Conservation (phyloP, 2,329 filamentous ascomycete genomes). For the Fusarium dimerum region DNA sequence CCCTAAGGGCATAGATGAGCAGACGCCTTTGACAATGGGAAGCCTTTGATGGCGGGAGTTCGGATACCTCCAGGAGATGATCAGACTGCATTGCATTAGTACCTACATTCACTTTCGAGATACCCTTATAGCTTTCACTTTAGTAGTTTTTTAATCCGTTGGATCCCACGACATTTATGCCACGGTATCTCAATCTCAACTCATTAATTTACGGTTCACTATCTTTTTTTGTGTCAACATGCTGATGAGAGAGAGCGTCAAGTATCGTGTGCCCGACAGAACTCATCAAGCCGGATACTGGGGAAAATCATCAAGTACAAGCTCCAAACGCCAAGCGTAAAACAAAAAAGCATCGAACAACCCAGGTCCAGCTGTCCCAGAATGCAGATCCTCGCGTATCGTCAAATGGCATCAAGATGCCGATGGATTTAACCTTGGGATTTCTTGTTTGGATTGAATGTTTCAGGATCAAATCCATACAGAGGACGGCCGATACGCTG, state of each 20-base stretch:
- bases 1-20: slow-evolving; percentile 9
- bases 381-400: no score
- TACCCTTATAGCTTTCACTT: slow-evolving; percentile 33
- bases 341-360: no score
- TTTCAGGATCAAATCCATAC: slow-evolving; percentile 58
- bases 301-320: no score
- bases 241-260: no score
- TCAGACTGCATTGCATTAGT: slow-evolving; percentile 15
- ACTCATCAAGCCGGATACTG: no score
- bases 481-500: slow-evolving; percentile 51
- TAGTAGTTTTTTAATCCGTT: slow-evolving; percentile 22
- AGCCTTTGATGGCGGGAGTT: slow-evolving; percentile 23
- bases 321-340: no score
- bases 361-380: no score
- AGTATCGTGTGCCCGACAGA: no score
- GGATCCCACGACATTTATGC: slow-evolving; percentile 8
- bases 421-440: neutral
- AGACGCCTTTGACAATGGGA: neutral
- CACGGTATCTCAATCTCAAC: slow-evolving; percentile 12
- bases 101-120: slow-evolving; percentile 29
- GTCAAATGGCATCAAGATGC: no score
- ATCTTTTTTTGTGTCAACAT: no score
- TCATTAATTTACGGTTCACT: neutral
- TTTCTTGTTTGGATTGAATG: slow-evolving; percentile 22
- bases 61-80: slow-evolving; percentile 1